A percentile compares a stretch with the other conserved stretches of the same genome.
phyloP scores from a whole-genome alignment of 805 yeast genomes.

The Candida loeiensis region DNA sequence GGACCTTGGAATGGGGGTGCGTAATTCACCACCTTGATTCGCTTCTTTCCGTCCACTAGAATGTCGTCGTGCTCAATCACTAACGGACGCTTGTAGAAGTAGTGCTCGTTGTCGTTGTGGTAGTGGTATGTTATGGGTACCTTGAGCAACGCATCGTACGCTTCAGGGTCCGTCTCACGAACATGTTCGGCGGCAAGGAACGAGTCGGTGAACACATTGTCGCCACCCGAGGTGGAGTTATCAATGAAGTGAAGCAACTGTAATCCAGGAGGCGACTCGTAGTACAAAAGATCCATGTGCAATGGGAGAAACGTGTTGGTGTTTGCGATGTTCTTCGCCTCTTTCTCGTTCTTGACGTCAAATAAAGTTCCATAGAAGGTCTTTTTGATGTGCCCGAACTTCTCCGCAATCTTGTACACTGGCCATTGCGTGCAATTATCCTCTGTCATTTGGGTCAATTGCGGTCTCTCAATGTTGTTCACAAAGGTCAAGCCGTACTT shows the following conservation, averaged over 20 bases:
- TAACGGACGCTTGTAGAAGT: constrained; percentile 59
- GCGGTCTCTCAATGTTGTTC: constrained; percentile 47
- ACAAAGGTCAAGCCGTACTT: constrained; percentile 56
- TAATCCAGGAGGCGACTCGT: constrained; percentile 79
- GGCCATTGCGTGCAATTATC: constrained; percentile 41
- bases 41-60: constrained; percentile 14
- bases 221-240: constrained; percentile 61
- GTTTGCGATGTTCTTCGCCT: constrained; percentile 67
- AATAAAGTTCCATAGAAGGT: constrained; percentile 73
- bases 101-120: constrained; percentile 56
- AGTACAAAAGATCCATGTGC: constrained; percentile 74
- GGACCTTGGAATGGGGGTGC: constrained; percentile 87
- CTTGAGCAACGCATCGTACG: constrained; percentile 56
- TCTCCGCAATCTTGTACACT: constrained; percentile 37
- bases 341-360: constrained; percentile 51
- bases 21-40: constrained; percentile 59
- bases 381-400: constrained; percentile 64
- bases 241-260: constrained; percentile 62
- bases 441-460: constrained; percentile 32
- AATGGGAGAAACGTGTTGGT: constrained; percentile 62
- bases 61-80: constrained; percentile 48
- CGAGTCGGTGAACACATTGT: constrained; percentile 66
- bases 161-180: constrained; percentile 53
- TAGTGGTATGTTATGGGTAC: constrained; percentile 72
- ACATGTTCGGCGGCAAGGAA: constrained; percentile 60